A percentile compares a stretch with the other conserved stretches of the same genome.
Evolutionary conservation across 768 basidiomycete genomes (phyloP).

Genomic region (Tulasnella sp.): DNA sequence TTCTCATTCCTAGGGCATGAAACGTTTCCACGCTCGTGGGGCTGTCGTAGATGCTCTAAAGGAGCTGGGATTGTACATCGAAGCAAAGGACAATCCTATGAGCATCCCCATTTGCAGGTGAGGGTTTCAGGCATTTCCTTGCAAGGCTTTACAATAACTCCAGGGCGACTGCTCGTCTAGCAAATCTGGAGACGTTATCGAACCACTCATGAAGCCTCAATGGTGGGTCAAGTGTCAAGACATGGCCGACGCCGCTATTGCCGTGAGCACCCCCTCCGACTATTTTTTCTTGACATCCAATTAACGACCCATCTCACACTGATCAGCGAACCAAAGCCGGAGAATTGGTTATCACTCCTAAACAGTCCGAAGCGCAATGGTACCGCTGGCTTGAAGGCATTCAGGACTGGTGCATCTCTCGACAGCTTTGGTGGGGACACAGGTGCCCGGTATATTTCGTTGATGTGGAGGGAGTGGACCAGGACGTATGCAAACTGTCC

Average conservation of each 20-base stretch:
- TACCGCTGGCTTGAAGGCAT: conserved; percentile 91
- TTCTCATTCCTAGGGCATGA: conserved; percentile 61
- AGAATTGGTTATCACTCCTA: conserved; percentile 75
- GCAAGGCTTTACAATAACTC: background rate
- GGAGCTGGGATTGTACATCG: conserved; percentile 76
- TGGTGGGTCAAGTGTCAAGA: conserved; percentile 98
- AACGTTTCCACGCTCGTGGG: conserved; percentile 87
- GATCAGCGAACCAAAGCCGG: conserved; percentile 77
- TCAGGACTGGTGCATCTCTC: conserved; percentile 98
- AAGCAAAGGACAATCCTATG: conserved; percentile 96
- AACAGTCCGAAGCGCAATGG: conserved; percentile 87
- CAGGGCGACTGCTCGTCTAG: conserved; percentile 33
- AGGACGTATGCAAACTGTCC: conserved; percentile 44
- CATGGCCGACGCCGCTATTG: conserved; percentile 81
- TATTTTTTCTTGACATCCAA: background rate
- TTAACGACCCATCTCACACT: conserved; percentile 4
- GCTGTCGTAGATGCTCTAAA: conserved; percentile 77
- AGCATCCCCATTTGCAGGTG: conserved; percentile 88
- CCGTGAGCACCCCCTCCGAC: conserved; percentile 39
- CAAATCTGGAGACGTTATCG: conserved; percentile 95
- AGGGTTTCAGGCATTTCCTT: conserved; percentile 25
- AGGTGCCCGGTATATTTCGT: conserved; percentile 92
- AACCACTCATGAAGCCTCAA: conserved; percentile 91
- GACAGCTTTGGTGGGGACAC: conserved; percentile 99
- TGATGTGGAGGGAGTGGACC: conserved; percentile 64